Percentiles rank a stretch among this genome's conserved stretches.
These are phyloP conservation scores for Westerdykella aurantiaca DNA, from an alignment of 2,329 filamentous ascomycete genomes.

Conservation along the genomic window DNA sequence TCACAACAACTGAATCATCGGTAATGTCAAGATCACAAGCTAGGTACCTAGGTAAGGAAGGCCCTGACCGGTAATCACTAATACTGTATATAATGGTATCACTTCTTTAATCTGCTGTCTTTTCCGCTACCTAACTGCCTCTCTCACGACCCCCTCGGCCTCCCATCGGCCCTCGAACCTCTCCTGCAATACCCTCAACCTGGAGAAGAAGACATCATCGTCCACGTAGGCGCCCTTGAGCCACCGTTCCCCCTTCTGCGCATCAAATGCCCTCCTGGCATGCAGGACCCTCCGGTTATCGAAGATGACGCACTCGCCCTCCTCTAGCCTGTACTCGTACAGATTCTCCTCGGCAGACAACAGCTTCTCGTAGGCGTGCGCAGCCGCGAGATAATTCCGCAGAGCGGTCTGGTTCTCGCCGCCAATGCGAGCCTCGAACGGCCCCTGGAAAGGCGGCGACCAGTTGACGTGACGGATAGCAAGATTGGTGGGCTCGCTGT, in stretches of 20 bases:
- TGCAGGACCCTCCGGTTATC: slow-evolving; percentile 83
- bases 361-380: slow-evolving; percentile 51
- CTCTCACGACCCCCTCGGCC: slow-evolving; percentile 30
- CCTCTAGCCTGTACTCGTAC: slow-evolving; percentile 65
- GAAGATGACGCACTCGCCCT: slow-evolving; percentile 90
- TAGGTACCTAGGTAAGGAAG: too few relatives aligned
- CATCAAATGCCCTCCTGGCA: slow-evolving; percentile 70
- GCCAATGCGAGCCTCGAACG: slow-evolving; percentile 39
- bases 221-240: slow-evolving; percentile 81
- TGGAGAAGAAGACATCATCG: slow-evolving; percentile 54
- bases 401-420: slow-evolving; percentile 22
- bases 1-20: too few relatives aligned
- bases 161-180: slow-evolving; percentile 27
- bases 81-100: too few relatives aligned
- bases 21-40: too few relatives aligned
- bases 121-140: slow-evolving; percentile 10
- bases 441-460: slow-evolving; percentile 74
- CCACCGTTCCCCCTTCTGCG: slow-evolving; percentile 64
- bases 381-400: slow-evolving; percentile 37
- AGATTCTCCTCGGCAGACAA: slow-evolving; percentile 56
- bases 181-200: slow-evolving; percentile 41
- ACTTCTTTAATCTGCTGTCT: too few relatives aligned
- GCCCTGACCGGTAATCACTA: too few relatives aligned
- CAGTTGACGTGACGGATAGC: slow-evolving; percentile 53
- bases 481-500: slow-evolving; percentile 26